A percentile compares a stretch with the other conserved stretches of the same genome.
Evolutionary conservation across 345 rosid species (phyloP).

Genomic region (Syzygium aqueum): DNA sequence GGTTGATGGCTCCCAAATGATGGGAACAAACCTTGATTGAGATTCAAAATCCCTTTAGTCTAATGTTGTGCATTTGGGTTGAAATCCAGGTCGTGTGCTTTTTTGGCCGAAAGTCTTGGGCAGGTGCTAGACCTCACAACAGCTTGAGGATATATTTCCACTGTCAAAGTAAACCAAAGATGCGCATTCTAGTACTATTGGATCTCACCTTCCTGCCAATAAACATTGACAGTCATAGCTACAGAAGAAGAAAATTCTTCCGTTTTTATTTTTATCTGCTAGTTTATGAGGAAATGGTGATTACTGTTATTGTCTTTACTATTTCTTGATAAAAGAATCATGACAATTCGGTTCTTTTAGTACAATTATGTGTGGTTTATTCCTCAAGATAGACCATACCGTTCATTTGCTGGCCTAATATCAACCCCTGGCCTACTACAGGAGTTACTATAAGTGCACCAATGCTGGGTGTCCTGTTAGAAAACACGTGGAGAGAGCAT

Average conservation of each 20-base stretch:
- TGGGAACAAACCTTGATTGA: background rate
- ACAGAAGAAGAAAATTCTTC: background rate
- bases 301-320: background rate
- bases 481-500: constrained; percentile 98
- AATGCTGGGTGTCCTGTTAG: constrained; percentile 88
- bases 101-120: background rate
- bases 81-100: background rate
- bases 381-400: background rate
- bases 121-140: background rate
- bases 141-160: background rate
- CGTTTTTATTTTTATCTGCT: background rate
- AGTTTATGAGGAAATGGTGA: background rate
- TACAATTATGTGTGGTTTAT: background rate
- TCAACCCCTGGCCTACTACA: constrained; percentile 11
- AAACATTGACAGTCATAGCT: background rate
- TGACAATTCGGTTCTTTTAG: background rate
- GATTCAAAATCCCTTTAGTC: background rate
- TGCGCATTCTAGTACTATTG: background rate
- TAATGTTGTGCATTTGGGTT: background rate
- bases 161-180: background rate
- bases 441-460: constrained; percentile 99
- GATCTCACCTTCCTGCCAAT: background rate
- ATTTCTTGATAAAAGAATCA: background rate
- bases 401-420: background rate
- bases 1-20: background rate